Base-by-base conservation (phyloP, 805 yeast genomes). In the Pichia californica region DNA sequence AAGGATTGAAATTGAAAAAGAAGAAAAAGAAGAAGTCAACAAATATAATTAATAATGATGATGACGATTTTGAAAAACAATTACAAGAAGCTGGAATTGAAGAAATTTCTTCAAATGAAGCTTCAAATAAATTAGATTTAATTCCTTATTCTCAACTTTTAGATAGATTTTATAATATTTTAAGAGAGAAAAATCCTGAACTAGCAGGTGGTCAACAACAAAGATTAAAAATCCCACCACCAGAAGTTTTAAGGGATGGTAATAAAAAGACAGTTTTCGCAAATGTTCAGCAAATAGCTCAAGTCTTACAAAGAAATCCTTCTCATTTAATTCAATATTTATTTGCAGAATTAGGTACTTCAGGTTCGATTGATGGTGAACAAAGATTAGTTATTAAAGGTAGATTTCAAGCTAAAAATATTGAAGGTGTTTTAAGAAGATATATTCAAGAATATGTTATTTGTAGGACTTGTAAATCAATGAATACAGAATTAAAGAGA, bases 331-430 rank as follows among this genome's bases (percentile, higher is more conserved):
- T 93, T 66, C 96, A 88, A 71, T 93, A 84, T 69, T 70, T 93
- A 68, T 93, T 93, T 69, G 97, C 98, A 1, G 99, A 93, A 72
- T 76, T 93, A 77, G 99, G 99, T 81, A 93, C 99, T 18, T 88
- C 98, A 2, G 99, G 99, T 62, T 89, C 97, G 44, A 91, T 93
- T 48, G 99, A 93, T 69, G 99, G 98, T 66, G 91, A 87, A 67
- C 87, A 88, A 74, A 83, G 99, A 69, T 79, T 93, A 65, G 88
- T 93, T 51, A 91, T 93, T 66, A 93, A 88, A 74, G 99, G 99
- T 74, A 86, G 95, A 68, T 93, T 88, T 76, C 95, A 85, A 71
- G 96, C 95, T 56, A 93, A 91, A 70, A 96, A 89, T 68, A 82
- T 93, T 76, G 99, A 93, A 70, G 83, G 88, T 52, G 95, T 93